phyloP scores from a whole-genome alignment of 805 yeast species.

The Candida ficus region DNA sequence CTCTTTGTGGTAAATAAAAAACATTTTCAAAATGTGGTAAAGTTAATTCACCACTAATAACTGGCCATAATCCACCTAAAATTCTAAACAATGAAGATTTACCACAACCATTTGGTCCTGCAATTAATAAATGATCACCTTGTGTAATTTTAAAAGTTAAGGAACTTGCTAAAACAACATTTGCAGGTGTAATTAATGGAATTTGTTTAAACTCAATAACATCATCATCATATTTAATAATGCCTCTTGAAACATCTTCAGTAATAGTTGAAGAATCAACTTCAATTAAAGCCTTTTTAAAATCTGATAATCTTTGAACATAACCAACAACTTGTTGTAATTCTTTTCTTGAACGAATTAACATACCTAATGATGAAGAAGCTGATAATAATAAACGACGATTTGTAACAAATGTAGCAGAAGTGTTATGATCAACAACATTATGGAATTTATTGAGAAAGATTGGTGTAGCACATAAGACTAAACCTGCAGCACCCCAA shows the following conservation, averaged over 20 bases:
- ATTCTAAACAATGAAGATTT: conserved; percentile 88
- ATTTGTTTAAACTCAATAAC: conserved; percentile 65
- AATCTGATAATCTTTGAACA: conserved; percentile 65
- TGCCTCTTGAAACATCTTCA: conserved; percentile 20
- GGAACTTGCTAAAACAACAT: conserved; percentile 62
- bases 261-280: conserved; percentile 30
- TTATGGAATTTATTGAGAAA: conserved; percentile 50
- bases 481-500: conserved; percentile 94
- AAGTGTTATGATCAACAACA: conserved; percentile 40
- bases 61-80: conserved; percentile 92
- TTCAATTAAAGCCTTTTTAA: conserved; percentile 56
- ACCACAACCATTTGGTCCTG: conserved; percentile 96
- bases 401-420: conserved; percentile 86
- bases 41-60: conserved; percentile 48
- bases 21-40: conserved; percentile 64
- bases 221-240: conserved; percentile 46
- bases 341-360: conserved; percentile 80
- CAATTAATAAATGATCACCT: conserved; percentile 82
- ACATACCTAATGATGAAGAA: conserved; percentile 81
- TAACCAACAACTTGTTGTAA: conserved; percentile 81
- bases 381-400: conserved; percentile 79
- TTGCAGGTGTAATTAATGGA: conserved; percentile 82
- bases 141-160: conserved; percentile 68
- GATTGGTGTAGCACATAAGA: conserved; percentile 83
- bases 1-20: conserved; percentile 89